phyloP scores from a whole-genome alignment of 202 grass and related monocot species.

The Saccharum hybrid region DNA sequence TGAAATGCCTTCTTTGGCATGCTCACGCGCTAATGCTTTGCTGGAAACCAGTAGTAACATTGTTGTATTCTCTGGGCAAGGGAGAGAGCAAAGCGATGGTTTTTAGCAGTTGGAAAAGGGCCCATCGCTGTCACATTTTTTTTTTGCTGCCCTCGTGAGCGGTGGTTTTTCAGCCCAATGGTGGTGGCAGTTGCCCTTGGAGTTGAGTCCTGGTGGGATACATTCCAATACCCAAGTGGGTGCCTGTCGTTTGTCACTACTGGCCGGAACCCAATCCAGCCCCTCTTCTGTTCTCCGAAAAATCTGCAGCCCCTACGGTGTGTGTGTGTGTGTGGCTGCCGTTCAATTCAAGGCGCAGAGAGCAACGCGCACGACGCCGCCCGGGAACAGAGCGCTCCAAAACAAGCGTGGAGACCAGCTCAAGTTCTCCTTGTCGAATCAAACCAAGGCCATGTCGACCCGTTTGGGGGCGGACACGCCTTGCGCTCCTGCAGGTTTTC shows the following conservation, averaged over 20 bases:
- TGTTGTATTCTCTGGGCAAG: neutral
- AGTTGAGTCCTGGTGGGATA: constrained; percentile 25
- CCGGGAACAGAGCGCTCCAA: no score
- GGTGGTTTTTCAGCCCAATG: neutral
- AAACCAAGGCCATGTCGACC: neutral
- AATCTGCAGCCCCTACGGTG: constrained; percentile 33
- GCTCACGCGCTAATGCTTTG: neutral
- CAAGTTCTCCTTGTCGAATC: neutral
- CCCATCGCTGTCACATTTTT: neutral
- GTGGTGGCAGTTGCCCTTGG: neutral
- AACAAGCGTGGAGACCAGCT: neutral
- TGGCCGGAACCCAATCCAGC: neutral
- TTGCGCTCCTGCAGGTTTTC: neutral
- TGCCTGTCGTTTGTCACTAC: constrained; percentile 8
- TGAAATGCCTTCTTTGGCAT: neutral
- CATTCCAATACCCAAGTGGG: constrained; percentile 26
- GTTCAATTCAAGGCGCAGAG: neutral
- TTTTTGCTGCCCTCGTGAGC: constrained; percentile 7
- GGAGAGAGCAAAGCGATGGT: neutral
- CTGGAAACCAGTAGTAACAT: neutral
- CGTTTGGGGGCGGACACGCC: neutral
- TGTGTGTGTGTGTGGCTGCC: neutral
- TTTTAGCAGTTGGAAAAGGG: constrained; percentile 11
- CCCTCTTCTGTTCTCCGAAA: constrained; percentile 16
- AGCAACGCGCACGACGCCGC: no score